Base-by-base conservation (phyloP, 1,284 basidiomycete genomes). In the Malassezia nana region DNA sequence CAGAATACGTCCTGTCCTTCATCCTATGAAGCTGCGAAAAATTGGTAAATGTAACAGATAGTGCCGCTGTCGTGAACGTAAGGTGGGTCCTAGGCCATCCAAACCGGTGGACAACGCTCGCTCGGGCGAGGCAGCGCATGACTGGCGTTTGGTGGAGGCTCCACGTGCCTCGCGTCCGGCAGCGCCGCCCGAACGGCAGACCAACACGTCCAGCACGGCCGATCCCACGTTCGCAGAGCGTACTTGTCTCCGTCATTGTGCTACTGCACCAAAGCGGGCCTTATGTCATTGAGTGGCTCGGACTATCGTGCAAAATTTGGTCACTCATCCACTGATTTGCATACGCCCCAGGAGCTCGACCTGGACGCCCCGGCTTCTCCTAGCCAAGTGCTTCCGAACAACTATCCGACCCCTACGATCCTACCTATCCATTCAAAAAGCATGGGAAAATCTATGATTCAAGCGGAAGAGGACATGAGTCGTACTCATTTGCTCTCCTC, bases 381-480 rank as follows among this genome's bases (percentile, higher is more conserved):
- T 38, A 38, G 35, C 35, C 16, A 38, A 4, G 35, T 38, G 35
- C 35, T 20, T 38, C 18, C 35, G 18, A 38, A 38, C 18, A 38
- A 18, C 35, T 18, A 38, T 9, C 35, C 18, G 18, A 20, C 35
- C 15, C 35, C 35, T 10, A 38, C 35, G 5, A 47, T 47, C 26
- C 32, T 47, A 24, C 45, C 45, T 33, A 38, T 28, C 7, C 45
- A 47, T 38, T 33, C 45, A 20, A 35, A 25, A 8, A 47, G 33
- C 13, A 24, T 35, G 26, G 25, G 26, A 8, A 15, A 35, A 2
- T 5, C 32, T n/a, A 13, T 22, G 6, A 2, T 26, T 6, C 8
- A 10, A 2, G 31, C 3, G 10, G 22, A 10, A 15, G 46, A 49
- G 32, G 35, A 49, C 26, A 29, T 20, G 25, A 13, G 24, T 24